phyloP scores from a whole-genome alignment of 208 protist genomes.

The Perkinsela sp. region DNA sequence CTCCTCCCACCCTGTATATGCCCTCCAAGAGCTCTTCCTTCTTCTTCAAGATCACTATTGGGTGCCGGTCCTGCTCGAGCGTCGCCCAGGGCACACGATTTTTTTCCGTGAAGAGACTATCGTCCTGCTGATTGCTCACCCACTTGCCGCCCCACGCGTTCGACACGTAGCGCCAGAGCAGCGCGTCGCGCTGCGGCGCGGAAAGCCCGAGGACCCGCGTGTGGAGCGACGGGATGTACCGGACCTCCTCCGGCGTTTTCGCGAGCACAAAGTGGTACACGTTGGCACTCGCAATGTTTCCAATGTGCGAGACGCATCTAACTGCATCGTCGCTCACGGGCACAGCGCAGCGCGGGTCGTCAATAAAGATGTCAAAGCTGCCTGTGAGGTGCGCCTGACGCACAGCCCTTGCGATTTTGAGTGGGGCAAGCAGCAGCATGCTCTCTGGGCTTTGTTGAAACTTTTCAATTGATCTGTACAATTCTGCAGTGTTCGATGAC shows the following conservation, averaged over 20 bases:
- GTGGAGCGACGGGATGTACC: not conserved
- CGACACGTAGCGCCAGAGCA: not conserved
- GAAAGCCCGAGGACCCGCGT: not conserved
- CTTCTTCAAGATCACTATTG: not conserved
- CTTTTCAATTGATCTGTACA: not conserved
- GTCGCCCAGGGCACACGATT: not conserved
- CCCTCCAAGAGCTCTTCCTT: not conserved
- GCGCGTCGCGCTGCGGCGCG: not conserved
- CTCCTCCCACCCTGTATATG: no score
- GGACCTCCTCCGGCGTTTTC: not conserved
- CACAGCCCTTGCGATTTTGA: not conserved
- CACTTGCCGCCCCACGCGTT: not conserved
- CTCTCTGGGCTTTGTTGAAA: not conserved
- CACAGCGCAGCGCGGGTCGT: not conserved
- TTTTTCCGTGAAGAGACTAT: not conserved
- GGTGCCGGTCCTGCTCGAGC: not conserved
- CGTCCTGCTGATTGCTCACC: not conserved
- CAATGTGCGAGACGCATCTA: not conserved
- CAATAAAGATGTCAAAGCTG: not conserved
- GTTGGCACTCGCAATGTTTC: not conserved
- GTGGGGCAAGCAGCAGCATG: not conserved
- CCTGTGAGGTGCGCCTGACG: not conserved
- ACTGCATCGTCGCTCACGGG: not conserved
- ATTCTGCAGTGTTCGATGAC: not conserved
- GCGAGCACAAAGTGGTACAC: not conserved